Percentiles rank a stretch among this genome's conserved stretches.
Conservation (phyloP, 2,329 filamentous ascomycete species). For the Botrytis fragariae region DNA sequence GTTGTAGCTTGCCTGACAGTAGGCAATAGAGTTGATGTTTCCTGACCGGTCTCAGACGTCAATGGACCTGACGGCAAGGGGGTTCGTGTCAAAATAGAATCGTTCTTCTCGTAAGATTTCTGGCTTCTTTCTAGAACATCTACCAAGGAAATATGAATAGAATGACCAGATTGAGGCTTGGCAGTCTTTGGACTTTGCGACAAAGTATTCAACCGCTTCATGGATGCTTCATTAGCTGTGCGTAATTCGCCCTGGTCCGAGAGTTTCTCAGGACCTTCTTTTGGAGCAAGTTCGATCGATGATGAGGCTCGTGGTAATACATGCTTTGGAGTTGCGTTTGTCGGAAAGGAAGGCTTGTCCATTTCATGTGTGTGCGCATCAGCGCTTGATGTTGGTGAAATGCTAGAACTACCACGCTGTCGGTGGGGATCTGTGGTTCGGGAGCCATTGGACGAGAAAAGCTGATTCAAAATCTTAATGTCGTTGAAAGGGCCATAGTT, state of each 20-base stretch:
- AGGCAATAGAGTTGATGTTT: neutral
- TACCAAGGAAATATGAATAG: neutral
- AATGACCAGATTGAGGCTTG: neutral
- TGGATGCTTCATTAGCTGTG: neutral
- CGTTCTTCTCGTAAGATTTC: neutral
- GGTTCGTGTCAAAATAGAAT: neutral
- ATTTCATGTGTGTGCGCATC: neutral
- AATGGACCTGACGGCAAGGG: neutral
- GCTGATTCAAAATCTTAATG: neutral
- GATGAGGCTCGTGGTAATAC: neutral
- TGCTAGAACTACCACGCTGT: neutral
- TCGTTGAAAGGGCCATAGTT: constrained; percentile 2
- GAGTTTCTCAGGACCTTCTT: neutral
- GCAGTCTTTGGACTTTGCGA: neutral
- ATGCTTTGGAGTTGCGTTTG: neutral
- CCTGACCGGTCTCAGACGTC: neutral
- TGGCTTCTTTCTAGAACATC: neutral
- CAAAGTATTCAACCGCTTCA: neutral
- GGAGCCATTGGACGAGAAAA: constrained; percentile 3
- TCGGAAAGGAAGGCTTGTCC: too few species aligned
- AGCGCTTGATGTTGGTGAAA: constrained; percentile 3
- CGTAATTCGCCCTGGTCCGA: neutral
- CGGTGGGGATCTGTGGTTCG: neutral
- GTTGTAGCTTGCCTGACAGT: neutral
- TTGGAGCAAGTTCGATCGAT: neutral